phyloP scores from a whole-genome alignment of 2,329 filamentous ascomycete species.

The Ophiostoma australiae region DNA sequence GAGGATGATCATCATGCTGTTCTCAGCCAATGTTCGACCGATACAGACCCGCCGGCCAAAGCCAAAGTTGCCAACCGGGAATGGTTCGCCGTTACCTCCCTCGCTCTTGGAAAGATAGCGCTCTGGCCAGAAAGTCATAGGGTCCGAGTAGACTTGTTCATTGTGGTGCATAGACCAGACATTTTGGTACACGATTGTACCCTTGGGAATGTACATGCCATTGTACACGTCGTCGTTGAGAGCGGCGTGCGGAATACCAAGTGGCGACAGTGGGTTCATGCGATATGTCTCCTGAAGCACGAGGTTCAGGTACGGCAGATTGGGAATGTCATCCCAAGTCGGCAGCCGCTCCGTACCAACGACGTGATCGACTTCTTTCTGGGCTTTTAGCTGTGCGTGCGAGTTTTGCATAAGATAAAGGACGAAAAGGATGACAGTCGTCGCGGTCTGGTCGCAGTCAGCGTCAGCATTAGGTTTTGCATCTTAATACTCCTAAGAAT shows the following conservation, averaged over 20 bases:
- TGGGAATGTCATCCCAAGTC: conserved; percentile 35
- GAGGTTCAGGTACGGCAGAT: conserved; percentile 42
- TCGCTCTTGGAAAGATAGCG: conserved; percentile 32
- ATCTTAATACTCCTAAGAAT: neutral
- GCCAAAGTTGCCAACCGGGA: conserved; percentile 44
- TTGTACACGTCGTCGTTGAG: conserved; percentile 42
- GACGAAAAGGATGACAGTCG: conserved; percentile 41
- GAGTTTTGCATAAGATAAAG: conserved; percentile 44
- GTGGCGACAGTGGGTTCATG: conserved; percentile 40
- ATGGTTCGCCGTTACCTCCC: conserved; percentile 37
- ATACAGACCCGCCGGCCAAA: conserved; percentile 50
- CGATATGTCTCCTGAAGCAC: conserved; percentile 44
- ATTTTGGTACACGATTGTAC: conserved; percentile 42
- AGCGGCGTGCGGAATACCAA: conserved; percentile 40
- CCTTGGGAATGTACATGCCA: conserved; percentile 28
- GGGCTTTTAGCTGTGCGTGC: conserved; percentile 40
- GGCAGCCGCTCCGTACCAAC: conserved; percentile 40
- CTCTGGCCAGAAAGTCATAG: conserved; percentile 39
- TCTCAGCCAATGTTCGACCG: conserved; percentile 28
- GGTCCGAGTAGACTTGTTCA: conserved; percentile 37
- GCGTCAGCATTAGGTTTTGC: neutral
- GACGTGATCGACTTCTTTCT: conserved; percentile 40
- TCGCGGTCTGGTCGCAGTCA: conserved; percentile 31
- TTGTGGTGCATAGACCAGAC: conserved; percentile 44
- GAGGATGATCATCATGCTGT: conserved; percentile 11